phyloP scores from a whole-genome alignment of 257 asterid genomes.

The Primulina tabacum region DNA sequence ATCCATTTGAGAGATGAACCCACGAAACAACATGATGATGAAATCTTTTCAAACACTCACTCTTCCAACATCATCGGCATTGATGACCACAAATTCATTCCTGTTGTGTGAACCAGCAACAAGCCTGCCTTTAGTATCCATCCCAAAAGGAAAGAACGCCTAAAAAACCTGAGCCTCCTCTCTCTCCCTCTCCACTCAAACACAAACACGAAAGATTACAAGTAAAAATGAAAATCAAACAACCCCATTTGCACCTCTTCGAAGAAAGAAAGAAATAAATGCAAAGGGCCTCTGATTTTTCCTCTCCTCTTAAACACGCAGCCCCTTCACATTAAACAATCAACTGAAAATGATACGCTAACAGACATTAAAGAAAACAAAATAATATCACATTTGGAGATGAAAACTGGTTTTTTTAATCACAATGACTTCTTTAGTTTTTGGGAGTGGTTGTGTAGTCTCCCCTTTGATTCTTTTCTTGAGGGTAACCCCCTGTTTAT shows the following conservation, averaged over 20 bases:
- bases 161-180: background rate
- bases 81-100: constrained; percentile 57
- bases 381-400: constrained; percentile 1
- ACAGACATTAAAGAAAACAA: constrained; percentile 24
- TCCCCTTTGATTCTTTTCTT: constrained; percentile 31
- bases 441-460: background rate
- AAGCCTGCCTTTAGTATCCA: constrained; percentile 57
- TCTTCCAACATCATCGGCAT: constrained; percentile 61
- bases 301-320: background rate
- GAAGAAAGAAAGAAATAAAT: constrained; percentile 29
- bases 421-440: constrained; percentile 15
- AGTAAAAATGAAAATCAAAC: constrained; percentile 8
- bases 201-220: background rate
- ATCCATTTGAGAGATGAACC: background rate
- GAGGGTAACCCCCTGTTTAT: constrained; percentile 27
- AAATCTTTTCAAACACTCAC: constrained; percentile 28
- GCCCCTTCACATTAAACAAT: constrained; percentile 1
- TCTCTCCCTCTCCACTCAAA: constrained; percentile 9
- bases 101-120: constrained; percentile 58
- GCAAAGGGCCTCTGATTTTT: background rate
- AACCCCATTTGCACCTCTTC: constrained; percentile 9
- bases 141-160: constrained; percentile 15
- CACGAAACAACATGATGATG: background rate
- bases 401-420: background rate
- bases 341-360: constrained; percentile 35